Base-by-base conservation (phyloP, 371 early-diverging fungal species). In the Mucor piriformis region DNA sequence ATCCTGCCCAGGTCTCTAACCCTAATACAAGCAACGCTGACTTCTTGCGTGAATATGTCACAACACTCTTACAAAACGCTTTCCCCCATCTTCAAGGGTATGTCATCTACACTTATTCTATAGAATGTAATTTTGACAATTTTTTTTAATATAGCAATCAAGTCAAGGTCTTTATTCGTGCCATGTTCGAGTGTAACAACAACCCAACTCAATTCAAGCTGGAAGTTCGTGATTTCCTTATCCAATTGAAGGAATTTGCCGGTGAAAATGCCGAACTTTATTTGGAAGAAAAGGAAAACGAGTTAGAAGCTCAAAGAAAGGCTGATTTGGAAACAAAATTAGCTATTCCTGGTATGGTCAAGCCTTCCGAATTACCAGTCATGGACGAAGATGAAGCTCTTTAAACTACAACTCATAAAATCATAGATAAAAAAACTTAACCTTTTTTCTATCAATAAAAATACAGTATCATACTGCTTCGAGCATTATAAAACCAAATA, bases 151-250 rank as follows among this genome's bases (percentile, higher is more conserved):
- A 18, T 63, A 92, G 92, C 54, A 76, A 82, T 29, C 96, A 97
- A 83, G 83, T 97, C 66, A 83, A 85, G 59, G 78, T 83, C 57
- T 96, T 99, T 79, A 95, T 95, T 6, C 66, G 82, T 51, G 96
- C 95, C 23, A 74, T 97, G 78, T 91, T 95, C 64, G 86, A 88
- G 66, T 86, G 83, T 57, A 87, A 90, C 69, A 83, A 85, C 37
- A 93, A 93, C 49, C 67, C 83, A 52, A 71, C 83, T 52, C 85
- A 88, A 62, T 97, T 98, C 87, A 95, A 95, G 76, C 74, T 85
- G 54, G 92, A 93, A 60, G 83, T 99, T 55, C 92, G 97, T 72
- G 99, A 99, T 76, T 99, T 99, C 79, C 81, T 99, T 68, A 95
- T 98, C 58, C 93, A 95, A 66, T 73, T 98, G 60, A 97, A 96